Base-by-base conservation (phyloP, 352 stramenopile genomes). In the Lagenidium giganteum region DNA sequence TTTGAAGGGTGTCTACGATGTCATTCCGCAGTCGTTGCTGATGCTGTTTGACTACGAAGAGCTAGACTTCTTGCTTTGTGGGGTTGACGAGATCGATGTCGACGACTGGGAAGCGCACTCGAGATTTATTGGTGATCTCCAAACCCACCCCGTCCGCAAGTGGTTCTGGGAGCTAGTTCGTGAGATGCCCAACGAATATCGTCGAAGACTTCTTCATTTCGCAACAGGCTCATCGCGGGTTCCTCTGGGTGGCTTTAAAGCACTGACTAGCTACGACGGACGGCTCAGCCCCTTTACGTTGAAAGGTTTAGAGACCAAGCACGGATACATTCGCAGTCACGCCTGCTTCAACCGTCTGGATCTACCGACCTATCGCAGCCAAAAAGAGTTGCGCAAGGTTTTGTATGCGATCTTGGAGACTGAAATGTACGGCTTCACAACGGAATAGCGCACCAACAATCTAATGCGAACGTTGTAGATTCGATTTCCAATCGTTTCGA, bases 1-100 rank as follows among this genome's bases (percentile, higher is more conserved):
- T 33, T 45, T 98, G 1, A 82, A 81, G 34, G 94, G 95, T 13
- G 84, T 98, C 49, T 98, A 97, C 57, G 87, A 98, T 42, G 82
- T 98, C 12, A 73, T 98, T 36, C 95, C 95, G 3, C 70, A 89
- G 30, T 67, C 93, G 5, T 55, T 98, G 7, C 59, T 98, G 9
- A 83, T 93, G 16, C 59, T 98, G 5, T 98, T 98, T 62, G 94
- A 98, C 47, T 95, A 95, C 23, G 89, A 98, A 54, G 93, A 98
- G 61, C 67, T 98, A 3, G 93, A 98, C 52, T 72, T 97, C 27
- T 39, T 98, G 2, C 79, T 98, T 43, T 97, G 91, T 42, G 95
- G 93, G 16, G 67, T 96, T 23, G 87, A 95, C 6, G 73, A 81
- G 47, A 97, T 97, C 56, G 80, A 96, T 39, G 83, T 98, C n/a